Percentiles rank a stretch among this genome's conserved stretches.
Evolutionary conservation across 140 eudicot genomes (phyloP).

Genomic region (Cichorium intybus): DNA sequence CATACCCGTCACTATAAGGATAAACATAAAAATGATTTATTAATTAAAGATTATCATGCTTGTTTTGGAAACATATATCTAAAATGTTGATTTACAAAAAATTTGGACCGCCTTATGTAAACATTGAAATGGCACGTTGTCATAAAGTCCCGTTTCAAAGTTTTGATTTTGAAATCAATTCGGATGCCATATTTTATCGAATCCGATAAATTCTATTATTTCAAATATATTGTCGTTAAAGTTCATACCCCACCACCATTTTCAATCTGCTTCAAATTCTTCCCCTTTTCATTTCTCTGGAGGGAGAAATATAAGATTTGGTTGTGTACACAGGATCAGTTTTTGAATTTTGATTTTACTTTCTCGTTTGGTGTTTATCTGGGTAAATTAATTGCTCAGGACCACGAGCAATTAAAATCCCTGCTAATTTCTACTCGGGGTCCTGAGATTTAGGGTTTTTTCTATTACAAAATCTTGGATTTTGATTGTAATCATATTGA

Average conservation of each 20-base stretch:
- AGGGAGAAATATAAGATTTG: conserved; percentile 11
- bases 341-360: conserved; percentile 2
- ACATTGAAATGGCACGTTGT: not conserved
- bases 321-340: not conserved
- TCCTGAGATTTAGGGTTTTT: conserved; percentile 37
- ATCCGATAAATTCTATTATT: not conserved
- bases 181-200: conserved; percentile 11
- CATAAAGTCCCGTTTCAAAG: not conserved
- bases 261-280: not conserved
- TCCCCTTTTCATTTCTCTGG: conserved; percentile 9
- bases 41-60: no score
- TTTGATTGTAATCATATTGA: not conserved
- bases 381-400: conserved; percentile 11
- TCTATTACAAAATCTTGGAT: not conserved
- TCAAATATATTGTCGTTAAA: not conserved
- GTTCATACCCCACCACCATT: conserved; percentile 4
- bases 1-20: no score
- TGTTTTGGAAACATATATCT: no score
- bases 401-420: conserved; percentile 26
- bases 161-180: not conserved
- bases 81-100: not conserved
- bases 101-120: not conserved
- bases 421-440: conserved; percentile 18
- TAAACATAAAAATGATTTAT: no score
- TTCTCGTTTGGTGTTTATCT: not conserved